phyloP scores from a whole-genome alignment of 805 yeast species.

The Cyberlindnera maritima region DNA sequence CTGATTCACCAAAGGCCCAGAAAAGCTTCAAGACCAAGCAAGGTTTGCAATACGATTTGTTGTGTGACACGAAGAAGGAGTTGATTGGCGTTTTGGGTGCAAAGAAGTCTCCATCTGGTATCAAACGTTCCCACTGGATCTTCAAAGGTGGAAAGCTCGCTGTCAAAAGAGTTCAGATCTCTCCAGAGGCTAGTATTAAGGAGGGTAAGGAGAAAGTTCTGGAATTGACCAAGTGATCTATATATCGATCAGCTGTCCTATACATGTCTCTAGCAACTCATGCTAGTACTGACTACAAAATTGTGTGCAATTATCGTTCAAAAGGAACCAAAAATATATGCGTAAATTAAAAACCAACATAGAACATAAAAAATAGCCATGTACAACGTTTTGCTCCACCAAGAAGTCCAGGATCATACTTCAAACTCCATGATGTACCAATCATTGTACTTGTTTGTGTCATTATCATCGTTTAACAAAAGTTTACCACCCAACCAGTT shows the following conservation, averaged over 20 bases:
- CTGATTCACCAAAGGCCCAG: slow-evolving; percentile 80
- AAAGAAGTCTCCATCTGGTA: slow-evolving; percentile 72
- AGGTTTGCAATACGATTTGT: slow-evolving; percentile 64
- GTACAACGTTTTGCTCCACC: too few species aligned
- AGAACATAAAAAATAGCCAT: neutral
- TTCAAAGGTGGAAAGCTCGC: slow-evolving; percentile 72
- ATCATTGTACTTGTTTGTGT: slow-evolving; percentile 24
- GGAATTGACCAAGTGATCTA: slow-evolving; percentile 31
- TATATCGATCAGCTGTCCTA: neutral
- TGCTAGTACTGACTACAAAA: neutral
- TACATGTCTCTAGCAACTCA: too few species aligned
- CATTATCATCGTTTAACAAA: slow-evolving; percentile 19
- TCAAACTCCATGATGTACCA: slow-evolving; percentile 31
- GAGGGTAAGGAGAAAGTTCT: slow-evolving; percentile 59
- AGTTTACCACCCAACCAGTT: slow-evolving; percentile 29
- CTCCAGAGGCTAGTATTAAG: slow-evolving; percentile 55
- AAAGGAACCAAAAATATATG: slow-evolving; percentile 14
- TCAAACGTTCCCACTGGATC: slow-evolving; percentile 89
- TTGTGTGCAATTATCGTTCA: neutral
- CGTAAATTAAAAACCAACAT: slow-evolving; percentile 9
- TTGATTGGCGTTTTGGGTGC: slow-evolving; percentile 80
- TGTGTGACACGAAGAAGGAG: slow-evolving; percentile 71
- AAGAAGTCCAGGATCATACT: slow-evolving; percentile 12
- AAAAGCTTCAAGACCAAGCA: slow-evolving; percentile 72
- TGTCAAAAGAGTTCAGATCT: slow-evolving; percentile 36